phyloP scores from a whole-genome alignment of 352 stramenopile genomes.

The Pythium scleroteichum region DNA sequence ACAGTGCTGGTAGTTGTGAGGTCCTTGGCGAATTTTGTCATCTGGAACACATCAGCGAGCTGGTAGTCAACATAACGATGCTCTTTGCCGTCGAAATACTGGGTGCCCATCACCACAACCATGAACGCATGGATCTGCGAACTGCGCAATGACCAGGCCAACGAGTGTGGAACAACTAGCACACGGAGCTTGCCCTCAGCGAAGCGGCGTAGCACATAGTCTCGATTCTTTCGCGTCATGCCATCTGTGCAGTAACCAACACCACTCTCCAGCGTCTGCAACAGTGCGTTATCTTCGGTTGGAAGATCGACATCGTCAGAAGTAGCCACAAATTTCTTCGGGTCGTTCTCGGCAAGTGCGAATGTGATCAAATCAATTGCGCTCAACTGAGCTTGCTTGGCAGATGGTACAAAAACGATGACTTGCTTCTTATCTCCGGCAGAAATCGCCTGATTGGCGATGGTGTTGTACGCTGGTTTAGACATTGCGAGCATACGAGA shows the following conservation, averaged over 20 bases:
- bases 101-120: slow-evolving; percentile 98
- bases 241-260: slow-evolving; percentile 96
- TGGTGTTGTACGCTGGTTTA: slow-evolving; percentile 97
- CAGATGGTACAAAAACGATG: slow-evolving; percentile 97
- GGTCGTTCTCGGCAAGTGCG: slow-evolving; percentile 84
- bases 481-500: slow-evolving; percentile 98
- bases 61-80: slow-evolving; percentile 97
- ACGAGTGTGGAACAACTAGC: slow-evolving; percentile 92
- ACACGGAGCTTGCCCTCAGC: slow-evolving; percentile 87
- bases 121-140: slow-evolving; percentile 85
- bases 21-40: slow-evolving; percentile 91
- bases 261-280: slow-evolving; percentile 93
- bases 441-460: slow-evolving; percentile 75
- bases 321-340: slow-evolving; percentile 59
- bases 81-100: slow-evolving; percentile 96
- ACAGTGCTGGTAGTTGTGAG: slow-evolving; percentile 53
- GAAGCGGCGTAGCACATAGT: slow-evolving; percentile 91
- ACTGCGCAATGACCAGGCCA: slow-evolving; percentile 91
- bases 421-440: slow-evolving; percentile 76
- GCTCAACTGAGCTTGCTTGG: slow-evolving; percentile 97
- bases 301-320: slow-evolving; percentile 45
- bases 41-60: slow-evolving; percentile 97
- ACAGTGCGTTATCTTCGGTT: slow-evolving; percentile 89
- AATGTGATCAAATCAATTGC: slow-evolving; percentile 99
- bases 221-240: slow-evolving; percentile 90